Evolutionary conservation across 495 filamentous ascomycete genomes (phyloP).

Genomic region (Podospora australis): DNA sequence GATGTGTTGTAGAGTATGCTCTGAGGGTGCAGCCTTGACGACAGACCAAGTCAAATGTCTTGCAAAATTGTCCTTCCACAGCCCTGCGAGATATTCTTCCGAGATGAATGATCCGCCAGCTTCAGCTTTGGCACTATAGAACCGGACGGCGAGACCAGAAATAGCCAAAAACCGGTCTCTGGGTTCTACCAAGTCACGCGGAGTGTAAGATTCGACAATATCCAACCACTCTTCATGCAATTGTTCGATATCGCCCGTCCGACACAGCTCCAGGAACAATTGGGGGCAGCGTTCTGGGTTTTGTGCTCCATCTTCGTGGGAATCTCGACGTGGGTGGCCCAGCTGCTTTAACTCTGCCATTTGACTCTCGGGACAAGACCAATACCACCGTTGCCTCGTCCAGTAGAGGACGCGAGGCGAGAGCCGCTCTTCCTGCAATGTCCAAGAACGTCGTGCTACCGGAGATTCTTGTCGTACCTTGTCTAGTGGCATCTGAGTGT

Average conservation of each 20-base stretch:
- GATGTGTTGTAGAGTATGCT: slow-evolving; percentile 17
- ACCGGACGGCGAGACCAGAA: slow-evolving; percentile 27
- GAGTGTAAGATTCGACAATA: slow-evolving; percentile 27
- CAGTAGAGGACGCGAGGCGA: slow-evolving; percentile 29
- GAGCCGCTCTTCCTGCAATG: slow-evolving; percentile 28
- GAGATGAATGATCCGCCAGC: slow-evolving; percentile 10
- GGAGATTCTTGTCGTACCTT: slow-evolving; percentile 20
- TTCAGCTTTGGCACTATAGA: slow-evolving; percentile 25
- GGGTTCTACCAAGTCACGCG: slow-evolving; percentile 21
- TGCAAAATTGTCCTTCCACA: slow-evolving; percentile 26
- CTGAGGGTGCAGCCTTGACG: slow-evolving; percentile 9
- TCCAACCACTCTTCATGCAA: slow-evolving; percentile 30
- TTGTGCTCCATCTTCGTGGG: background rate
- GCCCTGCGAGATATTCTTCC: slow-evolving; percentile 25
- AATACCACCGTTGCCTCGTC: slow-evolving; percentile 26
- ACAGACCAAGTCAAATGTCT: slow-evolving; percentile 27
- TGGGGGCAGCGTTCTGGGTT: slow-evolving; percentile 18
- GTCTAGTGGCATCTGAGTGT: slow-evolving; percentile 17
- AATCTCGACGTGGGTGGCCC: too few species aligned
- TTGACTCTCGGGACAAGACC: slow-evolving; percentile 26
- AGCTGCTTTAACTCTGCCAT: slow-evolving; percentile 16
- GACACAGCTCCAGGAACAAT: slow-evolving; percentile 22
- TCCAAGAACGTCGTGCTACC: slow-evolving; percentile 25
- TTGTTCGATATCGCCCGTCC: slow-evolving; percentile 16
- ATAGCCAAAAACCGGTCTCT: slow-evolving; percentile 28